A percentile compares a stretch with the other conserved stretches of the same genome.
Conservation (phyloP, 495 filamentous ascomycete genomes). For the Penicillium fimorum region DNA sequence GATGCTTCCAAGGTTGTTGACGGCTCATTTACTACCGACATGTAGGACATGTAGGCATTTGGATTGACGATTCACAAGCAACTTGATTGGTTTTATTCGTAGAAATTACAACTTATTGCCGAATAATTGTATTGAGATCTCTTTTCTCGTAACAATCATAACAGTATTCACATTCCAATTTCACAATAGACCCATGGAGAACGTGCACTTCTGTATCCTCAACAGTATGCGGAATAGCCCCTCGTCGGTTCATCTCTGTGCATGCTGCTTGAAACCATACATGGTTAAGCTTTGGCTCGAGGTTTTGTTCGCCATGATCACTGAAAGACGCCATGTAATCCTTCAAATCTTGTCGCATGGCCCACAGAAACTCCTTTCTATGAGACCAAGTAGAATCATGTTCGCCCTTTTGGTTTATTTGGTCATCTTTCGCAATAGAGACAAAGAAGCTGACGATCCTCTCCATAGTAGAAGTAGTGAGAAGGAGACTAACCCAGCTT, state of each 20-base stretch:
- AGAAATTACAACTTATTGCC: not conserved
- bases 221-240: conserved; percentile 26
- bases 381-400: conserved; percentile 22
- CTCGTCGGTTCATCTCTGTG: conserved; percentile 24
- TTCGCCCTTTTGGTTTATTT: conserved; percentile 1
- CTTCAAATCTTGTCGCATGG: conserved; percentile 26
- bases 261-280: conserved; percentile 32
- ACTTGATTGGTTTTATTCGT: not conserved
- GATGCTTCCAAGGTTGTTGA: not conserved
- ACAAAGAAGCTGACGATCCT: conserved; percentile 27
- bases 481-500: conserved; percentile 32
- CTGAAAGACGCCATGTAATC: conserved; percentile 18
- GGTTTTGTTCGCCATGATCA: not conserved
- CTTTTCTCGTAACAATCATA: conserved; percentile 6
- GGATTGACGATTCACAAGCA: not conserved
- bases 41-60: not conserved
- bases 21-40: too few relatives aligned
- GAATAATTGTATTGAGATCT: not conserved
- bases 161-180: conserved; percentile 25
- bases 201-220: conserved; percentile 23
- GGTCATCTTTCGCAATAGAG: conserved; percentile 22
- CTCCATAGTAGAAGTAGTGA: conserved; percentile 31
- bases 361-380: conserved; percentile 30
- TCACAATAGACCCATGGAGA: conserved; percentile 23
- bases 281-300: conserved; percentile 16